Percentiles rank a stretch among this genome's conserved stretches.
Evolutionary conservation across 1,139 yeast genomes (phyloP).

Genomic region (Yamadazyma sp.): DNA sequence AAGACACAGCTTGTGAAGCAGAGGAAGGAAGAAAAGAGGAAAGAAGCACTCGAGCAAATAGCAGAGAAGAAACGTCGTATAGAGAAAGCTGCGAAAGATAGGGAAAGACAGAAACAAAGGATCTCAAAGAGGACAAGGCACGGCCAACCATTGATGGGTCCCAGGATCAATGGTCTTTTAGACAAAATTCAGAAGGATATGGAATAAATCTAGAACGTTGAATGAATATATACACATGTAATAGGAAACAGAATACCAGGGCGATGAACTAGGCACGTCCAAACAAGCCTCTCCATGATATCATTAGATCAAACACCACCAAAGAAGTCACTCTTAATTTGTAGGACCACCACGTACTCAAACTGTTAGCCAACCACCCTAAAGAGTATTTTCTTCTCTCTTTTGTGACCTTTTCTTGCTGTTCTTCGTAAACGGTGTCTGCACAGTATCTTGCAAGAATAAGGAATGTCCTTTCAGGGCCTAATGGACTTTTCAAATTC

Average conservation of each 20-base stretch:
- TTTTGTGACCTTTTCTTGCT: constrained; percentile 39
- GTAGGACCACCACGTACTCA: constrained; percentile 50
- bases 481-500: constrained; percentile 74
- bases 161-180: constrained; percentile 74
- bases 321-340: constrained; percentile 55
- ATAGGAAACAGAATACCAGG: background rate
- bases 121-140: constrained; percentile 59
- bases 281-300: constrained; percentile 1
- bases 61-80: constrained; percentile 23
- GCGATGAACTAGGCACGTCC: constrained; percentile 15
- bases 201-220: no score
- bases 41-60: constrained; percentile 27
- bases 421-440: constrained; percentile 69
- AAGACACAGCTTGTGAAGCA: constrained; percentile 46
- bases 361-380: constrained; percentile 32
- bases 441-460: constrained; percentile 93
- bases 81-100: constrained; percentile 24
- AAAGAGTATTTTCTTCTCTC: constrained; percentile 37
- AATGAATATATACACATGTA: no score
- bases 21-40: constrained; percentile 40
- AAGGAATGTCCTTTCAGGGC: constrained; percentile 83
- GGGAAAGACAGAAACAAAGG: constrained; percentile 48
- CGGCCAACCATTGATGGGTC: constrained; percentile 93
- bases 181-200: constrained; percentile 67
- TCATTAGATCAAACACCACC: constrained; percentile 51